Percentiles rank a stretch among this genome's conserved stretches.
These are phyloP conservation scores for Jackrogersella multiformis DNA, from an alignment of 495 filamentous ascomycete species.

Conservation along the genomic window DNA sequence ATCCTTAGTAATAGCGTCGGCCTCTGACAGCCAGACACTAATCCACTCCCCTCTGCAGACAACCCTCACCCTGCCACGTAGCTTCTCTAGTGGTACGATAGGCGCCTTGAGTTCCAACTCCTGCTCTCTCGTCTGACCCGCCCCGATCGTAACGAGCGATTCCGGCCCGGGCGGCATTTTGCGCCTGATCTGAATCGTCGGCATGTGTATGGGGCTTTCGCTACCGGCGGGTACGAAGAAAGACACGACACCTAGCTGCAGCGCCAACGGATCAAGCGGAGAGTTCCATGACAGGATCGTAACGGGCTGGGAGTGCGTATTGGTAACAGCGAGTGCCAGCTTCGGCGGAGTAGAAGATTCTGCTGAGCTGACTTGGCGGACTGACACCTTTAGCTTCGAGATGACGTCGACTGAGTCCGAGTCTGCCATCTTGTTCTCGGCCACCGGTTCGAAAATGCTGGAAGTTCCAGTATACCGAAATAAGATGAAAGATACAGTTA, in stretches of 20 bases:
- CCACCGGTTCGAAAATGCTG: constrained; percentile 22
- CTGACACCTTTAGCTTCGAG: constrained; percentile 43
- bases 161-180: constrained; percentile 54
- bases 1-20: constrained; percentile 38
- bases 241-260: constrained; percentile 57
- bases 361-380: constrained; percentile 42
- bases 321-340: constrained; percentile 53
- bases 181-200: constrained; percentile 57
- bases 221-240: constrained; percentile 51
- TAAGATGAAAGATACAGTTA: constrained; percentile 4
- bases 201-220: constrained; percentile 47
- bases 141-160: constrained; percentile 55
- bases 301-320: constrained; percentile 51
- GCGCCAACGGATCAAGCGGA: constrained; percentile 59
- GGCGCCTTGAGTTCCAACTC: constrained; percentile 42
- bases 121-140: constrained; percentile 41
- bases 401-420: constrained; percentile 27
- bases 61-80: constrained; percentile 38
- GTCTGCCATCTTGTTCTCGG: constrained; percentile 26
- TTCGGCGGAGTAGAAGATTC: constrained; percentile 34
- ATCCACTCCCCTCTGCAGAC: constrained; percentile 47
- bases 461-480: constrained; percentile 22
- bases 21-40: constrained; percentile 42
- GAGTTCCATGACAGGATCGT: constrained; percentile 61
- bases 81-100: constrained; percentile 39